Conservation (phyloP, 176 grass and related monocot genomes). For the Triticum turgidum region DNA sequence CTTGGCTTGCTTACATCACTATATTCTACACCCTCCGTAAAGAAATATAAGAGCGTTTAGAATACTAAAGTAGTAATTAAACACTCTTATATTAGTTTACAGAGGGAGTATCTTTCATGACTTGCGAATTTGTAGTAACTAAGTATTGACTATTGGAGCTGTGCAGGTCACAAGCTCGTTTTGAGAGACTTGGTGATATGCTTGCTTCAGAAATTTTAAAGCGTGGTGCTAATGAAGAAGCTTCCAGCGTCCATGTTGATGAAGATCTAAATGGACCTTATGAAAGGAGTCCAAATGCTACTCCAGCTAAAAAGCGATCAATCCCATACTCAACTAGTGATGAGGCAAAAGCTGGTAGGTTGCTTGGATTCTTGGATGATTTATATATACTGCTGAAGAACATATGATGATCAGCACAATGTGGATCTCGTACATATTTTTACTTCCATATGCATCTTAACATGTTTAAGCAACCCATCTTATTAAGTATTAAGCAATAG, state of each 20-base stretch:
- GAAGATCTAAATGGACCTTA: constrained; percentile 56
- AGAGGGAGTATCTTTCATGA: not conserved
- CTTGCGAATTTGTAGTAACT: not conserved
- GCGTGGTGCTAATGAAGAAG: constrained; percentile 68
- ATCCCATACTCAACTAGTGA: constrained; percentile 58
- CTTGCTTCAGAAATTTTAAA: constrained; percentile 69
- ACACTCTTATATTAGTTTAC: no score
- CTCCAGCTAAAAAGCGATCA: constrained; percentile 60
- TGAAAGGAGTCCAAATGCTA: constrained; percentile 66
- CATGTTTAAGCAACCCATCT: not conserved
- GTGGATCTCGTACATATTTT: not conserved
- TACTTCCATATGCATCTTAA: not conserved
- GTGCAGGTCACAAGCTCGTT: constrained; percentile 77
- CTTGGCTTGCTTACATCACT: not conserved
- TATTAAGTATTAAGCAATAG: not conserved
- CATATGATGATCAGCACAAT: constrained; percentile 5
- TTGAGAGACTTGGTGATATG: constrained; percentile 68
- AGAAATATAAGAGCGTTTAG: no score
- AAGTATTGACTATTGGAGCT: constrained; percentile 34
- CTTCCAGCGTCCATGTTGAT: constrained; percentile 61
- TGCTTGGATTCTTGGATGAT: constrained; percentile 16
- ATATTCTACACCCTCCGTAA: not conserved
- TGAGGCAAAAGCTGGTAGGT: constrained; percentile 66
- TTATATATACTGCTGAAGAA: not conserved
- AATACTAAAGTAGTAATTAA: no score